phyloP scores from a whole-genome alignment of 495 filamentous ascomycete species.

The Tuber magnatum region DNA sequence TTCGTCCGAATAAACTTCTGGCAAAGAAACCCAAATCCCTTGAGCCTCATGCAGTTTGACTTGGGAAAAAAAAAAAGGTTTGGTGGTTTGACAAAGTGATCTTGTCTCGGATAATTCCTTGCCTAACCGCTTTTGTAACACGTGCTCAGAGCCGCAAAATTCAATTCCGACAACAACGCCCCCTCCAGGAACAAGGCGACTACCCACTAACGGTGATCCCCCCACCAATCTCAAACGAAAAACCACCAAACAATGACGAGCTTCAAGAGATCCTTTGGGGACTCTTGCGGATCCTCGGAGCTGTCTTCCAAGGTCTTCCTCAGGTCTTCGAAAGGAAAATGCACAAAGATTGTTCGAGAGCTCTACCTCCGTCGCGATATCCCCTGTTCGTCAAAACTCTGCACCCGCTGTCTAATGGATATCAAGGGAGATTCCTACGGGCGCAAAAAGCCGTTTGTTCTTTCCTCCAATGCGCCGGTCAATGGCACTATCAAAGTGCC shows the following conservation, averaged over 20 bases:
- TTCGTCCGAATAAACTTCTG: too few relatives aligned
- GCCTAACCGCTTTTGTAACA: background rate
- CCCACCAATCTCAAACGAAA: background rate
- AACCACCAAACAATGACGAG: conserved; percentile 46
- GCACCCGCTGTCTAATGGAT: conserved; percentile 59
- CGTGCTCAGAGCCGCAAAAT: background rate
- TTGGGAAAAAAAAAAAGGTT: background rate
- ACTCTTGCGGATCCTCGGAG: conserved; percentile 72
- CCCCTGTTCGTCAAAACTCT: conserved; percentile 90
- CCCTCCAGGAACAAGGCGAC: background rate
- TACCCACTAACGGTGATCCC: background rate
- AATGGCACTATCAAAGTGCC: conserved; percentile 74
- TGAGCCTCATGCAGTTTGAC: background rate
- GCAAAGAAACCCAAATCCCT: background rate
- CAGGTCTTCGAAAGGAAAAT: conserved; percentile 88
- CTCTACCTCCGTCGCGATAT: conserved; percentile 94
- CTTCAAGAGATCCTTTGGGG: conserved; percentile 77
- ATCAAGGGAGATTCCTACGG: conserved; percentile 73
- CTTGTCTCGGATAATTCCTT: background rate
- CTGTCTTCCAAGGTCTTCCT: conserved; percentile 92
- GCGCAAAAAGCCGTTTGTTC: conserved; percentile 64
- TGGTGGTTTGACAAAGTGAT: background rate
- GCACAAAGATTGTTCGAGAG: conserved; percentile 96
- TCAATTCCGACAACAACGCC: background rate
- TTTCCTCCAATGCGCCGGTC: conserved; percentile 77